Conservation (phyloP, 2,329 filamentous ascomycete genomes). For the Aspergillus jensenii region DNA sequence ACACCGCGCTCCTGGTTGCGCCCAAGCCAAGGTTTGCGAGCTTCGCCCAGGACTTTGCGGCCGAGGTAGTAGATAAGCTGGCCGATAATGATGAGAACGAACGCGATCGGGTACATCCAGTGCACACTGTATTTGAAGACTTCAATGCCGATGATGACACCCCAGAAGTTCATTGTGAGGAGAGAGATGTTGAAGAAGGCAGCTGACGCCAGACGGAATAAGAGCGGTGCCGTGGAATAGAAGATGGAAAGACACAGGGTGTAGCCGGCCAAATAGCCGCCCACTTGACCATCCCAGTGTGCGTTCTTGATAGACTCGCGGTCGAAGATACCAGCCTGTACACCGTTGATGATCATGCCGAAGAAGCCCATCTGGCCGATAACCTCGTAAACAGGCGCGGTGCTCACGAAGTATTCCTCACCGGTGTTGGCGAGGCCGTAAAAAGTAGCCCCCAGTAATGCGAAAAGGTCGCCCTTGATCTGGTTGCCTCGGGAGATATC, state of each 20-base stretch:
- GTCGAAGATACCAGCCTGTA: slow-evolving; percentile 90
- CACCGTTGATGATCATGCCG: slow-evolving; percentile 86
- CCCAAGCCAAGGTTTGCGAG: slow-evolving; percentile 57
- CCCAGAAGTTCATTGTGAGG: slow-evolving; percentile 96
- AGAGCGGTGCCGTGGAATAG: slow-evolving; percentile 81
- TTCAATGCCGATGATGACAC: slow-evolving; percentile 83
- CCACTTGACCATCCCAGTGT: slow-evolving; percentile 66
- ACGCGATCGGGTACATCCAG: slow-evolving; percentile 93
- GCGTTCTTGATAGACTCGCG: slow-evolving; percentile 66
- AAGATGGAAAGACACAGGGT: slow-evolving; percentile 81
- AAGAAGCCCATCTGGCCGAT: slow-evolving; percentile 87
- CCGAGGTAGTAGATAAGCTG: slow-evolving; percentile 85
- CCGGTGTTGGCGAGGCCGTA: slow-evolving; percentile 91
- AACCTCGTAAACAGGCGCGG: slow-evolving; percentile 86
- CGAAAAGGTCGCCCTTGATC: slow-evolving; percentile 91
- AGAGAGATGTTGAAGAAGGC: slow-evolving; percentile 97
- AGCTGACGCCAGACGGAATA: slow-evolving; percentile 85
- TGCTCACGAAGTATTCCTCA: slow-evolving; percentile 91
- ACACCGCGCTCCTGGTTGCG: slow-evolving; percentile 79
- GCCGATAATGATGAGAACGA: slow-evolving; percentile 85
- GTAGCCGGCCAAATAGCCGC: slow-evolving; percentile 85
- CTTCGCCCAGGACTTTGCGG: slow-evolving; percentile 78
- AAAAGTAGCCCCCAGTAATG: slow-evolving; percentile 80
- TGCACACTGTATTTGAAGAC: slow-evolving; percentile 80
- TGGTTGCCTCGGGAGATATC: slow-evolving; percentile 59